Evolutionary conservation across 306 rosid species (phyloP).

Genomic region (Casuarina cunninghamiana): DNA sequence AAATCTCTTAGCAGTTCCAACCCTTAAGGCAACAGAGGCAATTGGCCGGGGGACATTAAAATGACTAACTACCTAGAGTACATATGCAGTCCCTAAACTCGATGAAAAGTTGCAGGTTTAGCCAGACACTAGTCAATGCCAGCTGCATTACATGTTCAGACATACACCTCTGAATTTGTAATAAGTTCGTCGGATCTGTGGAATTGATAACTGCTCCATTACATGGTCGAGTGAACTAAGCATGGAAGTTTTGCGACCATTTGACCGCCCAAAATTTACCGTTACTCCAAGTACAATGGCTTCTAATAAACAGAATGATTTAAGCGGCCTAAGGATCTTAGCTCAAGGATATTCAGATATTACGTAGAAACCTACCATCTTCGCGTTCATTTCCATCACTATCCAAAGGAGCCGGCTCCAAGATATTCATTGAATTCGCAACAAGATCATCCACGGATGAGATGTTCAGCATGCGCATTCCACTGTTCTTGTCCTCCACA

Average conservation of each 20-base stretch:
- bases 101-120: no score
- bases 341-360: background rate
- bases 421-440: constrained; percentile 86
- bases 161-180: no score
- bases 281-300: no score
- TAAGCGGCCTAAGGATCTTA: no score
- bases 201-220: no score
- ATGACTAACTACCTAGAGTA: background rate
- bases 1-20: background rate
- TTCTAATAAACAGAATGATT: constrained; percentile 1
- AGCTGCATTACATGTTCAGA: no score
- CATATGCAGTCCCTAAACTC: no score
- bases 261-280: no score
- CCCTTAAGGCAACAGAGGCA: background rate
- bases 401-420: constrained; percentile 85
- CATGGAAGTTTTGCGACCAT: no score
- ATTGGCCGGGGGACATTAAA: background rate
- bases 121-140: no score
- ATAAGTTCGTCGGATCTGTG: no score
- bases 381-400: constrained; percentile 75
- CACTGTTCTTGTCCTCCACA: constrained; percentile 92
- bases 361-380: constrained; percentile 56
- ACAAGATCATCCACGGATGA: constrained; percentile 76
- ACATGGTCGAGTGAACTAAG: no score
- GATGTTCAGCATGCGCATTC: constrained; percentile 86